phyloP scores from a whole-genome alignment of 2,329 filamentous ascomycete genomes.

The Beauveria caledonica region DNA sequence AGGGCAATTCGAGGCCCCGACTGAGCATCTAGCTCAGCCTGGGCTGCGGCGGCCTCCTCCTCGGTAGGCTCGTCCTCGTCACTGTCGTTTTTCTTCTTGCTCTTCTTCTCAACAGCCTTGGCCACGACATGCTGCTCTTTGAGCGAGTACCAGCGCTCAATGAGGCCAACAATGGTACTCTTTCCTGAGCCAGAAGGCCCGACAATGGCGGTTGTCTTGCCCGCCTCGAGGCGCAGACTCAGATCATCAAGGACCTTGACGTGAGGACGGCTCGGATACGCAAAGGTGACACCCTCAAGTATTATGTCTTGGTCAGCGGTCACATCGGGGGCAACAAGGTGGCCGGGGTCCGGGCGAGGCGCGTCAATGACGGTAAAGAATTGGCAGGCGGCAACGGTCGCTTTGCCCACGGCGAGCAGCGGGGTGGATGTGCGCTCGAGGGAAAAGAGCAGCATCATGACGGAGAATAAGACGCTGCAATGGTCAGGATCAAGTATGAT shows the following conservation, averaged over 20 bases:
- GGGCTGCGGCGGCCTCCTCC: slow-evolving; percentile 21
- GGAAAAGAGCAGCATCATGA: slow-evolving; percentile 50
- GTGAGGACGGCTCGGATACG: slow-evolving; percentile 60
- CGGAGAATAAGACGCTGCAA: slow-evolving; percentile 42
- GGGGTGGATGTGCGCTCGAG: slow-evolving; percentile 50
- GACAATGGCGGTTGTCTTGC: slow-evolving; percentile 65
- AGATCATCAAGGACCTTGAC: slow-evolving; percentile 55
- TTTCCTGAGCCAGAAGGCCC: slow-evolving; percentile 67
- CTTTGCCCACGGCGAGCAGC: slow-evolving; percentile 49
- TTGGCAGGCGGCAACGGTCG: slow-evolving; percentile 48
- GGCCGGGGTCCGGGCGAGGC: slow-evolving; percentile 29
- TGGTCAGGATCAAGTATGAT: not conserved
- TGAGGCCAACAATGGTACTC: slow-evolving; percentile 62
- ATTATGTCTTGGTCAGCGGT: slow-evolving; percentile 31
- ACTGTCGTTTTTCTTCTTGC: slow-evolving; percentile 21
- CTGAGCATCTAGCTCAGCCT: slow-evolving; percentile 22
- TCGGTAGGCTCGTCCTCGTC: slow-evolving; percentile 22
- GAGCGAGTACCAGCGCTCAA: slow-evolving; percentile 65
- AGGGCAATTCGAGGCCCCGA: slow-evolving; percentile 37
- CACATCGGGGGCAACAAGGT: slow-evolving; percentile 29
- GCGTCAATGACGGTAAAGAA: slow-evolving; percentile 49
- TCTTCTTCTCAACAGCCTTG: slow-evolving; percentile 28
- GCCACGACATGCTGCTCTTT: slow-evolving; percentile 43
- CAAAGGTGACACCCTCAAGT: slow-evolving; percentile 59
- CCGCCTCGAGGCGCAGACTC: slow-evolving; percentile 49